A percentile compares a stretch with the other conserved stretches of the same genome.
phyloP scores from a whole-genome alignment of 148 eudicot genomes.

The Gaultheria prostrata region DNA sequence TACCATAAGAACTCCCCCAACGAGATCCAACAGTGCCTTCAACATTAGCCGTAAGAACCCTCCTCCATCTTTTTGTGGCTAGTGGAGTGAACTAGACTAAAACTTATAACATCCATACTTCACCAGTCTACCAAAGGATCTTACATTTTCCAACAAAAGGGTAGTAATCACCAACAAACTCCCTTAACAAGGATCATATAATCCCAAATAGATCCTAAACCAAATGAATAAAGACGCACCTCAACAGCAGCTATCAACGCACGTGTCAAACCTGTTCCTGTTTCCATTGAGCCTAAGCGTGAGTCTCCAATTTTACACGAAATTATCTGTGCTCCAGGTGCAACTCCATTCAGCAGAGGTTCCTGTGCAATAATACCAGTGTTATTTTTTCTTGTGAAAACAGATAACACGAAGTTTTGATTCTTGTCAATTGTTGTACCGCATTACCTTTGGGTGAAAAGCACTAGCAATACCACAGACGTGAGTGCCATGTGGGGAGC shows the following conservation, averaged over 20 bases:
- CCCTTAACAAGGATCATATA: not conserved
- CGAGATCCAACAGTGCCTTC: not conserved
- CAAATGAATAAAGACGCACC: conserved; percentile 37
- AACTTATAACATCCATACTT: not conserved
- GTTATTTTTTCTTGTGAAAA: not conserved
- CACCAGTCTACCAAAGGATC: not conserved
- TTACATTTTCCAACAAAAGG: not conserved
- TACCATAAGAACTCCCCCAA: not conserved
- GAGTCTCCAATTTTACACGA: conserved; percentile 98
- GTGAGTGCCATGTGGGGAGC: conserved; percentile 98
- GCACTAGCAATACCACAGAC: conserved; percentile 98
- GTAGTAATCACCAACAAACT: not conserved
- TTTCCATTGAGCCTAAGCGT: conserved; percentile 95
- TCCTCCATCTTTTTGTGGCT: not conserved
- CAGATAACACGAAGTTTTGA: not conserved
- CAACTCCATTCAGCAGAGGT: conserved; percentile 94
- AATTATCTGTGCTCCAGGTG: conserved; percentile 96
- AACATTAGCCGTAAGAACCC: conserved; percentile 6
- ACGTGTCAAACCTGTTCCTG: conserved; percentile 93
- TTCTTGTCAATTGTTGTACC: conserved; percentile 6
- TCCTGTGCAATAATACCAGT: conserved; percentile 40
- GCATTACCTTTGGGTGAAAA: conserved; percentile 77
- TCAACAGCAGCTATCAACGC: conserved; percentile 96
- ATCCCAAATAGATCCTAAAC: conserved; percentile 5
- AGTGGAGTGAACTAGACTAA: not conserved